These are phyloP conservation scores for Eleusine coracana DNA, from an alignment of 176 grass and related monocot species.

Conservation along the genomic window DNA sequence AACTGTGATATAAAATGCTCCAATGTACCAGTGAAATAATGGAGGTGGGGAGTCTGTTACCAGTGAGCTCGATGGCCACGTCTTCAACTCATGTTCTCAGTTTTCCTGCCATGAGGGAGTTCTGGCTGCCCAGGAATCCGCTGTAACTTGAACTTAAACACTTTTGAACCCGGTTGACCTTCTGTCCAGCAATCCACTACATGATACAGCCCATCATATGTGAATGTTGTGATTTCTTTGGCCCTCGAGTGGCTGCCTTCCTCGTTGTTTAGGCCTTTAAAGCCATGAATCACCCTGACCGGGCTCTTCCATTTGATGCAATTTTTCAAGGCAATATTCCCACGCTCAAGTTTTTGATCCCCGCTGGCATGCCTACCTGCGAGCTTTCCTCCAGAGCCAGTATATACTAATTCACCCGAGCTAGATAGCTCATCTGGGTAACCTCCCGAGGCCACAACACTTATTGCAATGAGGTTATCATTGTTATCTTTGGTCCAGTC, in stretches of 20 bases:
- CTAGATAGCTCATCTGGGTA: constrained; percentile 68
- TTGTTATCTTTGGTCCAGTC: constrained; percentile 45
- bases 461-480: constrained; percentile 59
- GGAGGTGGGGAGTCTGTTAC: neutral
- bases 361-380: constrained; percentile 46
- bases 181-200: constrained; percentile 61
- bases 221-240: constrained; percentile 58
- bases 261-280: constrained; percentile 44
- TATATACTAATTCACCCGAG: constrained; percentile 86
- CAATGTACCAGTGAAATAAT: neutral
- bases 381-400: constrained; percentile 70
- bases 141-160: constrained; percentile 61
- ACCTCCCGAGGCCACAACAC: constrained; percentile 81
- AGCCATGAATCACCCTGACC: constrained; percentile 76
- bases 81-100: neutral
- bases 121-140: constrained; percentile 66
- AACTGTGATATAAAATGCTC: neutral
- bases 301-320: constrained; percentile 58
- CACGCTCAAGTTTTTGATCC: constrained; percentile 76
- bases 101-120: constrained; percentile 32
- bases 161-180: constrained; percentile 38
- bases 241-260: constrained; percentile 41
- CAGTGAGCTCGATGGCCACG: neutral
- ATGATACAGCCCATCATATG: constrained; percentile 75
- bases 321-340: constrained; percentile 78